Base-by-base conservation (phyloP, 805 yeast species). In the Suhomyces sp. region DNA sequence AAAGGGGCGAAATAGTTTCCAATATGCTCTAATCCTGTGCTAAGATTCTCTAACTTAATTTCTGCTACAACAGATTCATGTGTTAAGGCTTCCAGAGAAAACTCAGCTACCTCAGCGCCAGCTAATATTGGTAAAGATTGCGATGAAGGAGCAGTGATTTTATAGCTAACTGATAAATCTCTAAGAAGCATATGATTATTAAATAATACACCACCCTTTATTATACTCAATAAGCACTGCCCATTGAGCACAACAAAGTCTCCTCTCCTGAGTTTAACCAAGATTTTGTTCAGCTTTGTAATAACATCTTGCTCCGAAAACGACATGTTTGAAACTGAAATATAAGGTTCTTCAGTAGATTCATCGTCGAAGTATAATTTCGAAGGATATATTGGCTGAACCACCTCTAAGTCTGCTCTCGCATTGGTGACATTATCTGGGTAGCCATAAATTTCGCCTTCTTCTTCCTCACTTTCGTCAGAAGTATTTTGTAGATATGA, bases 171-270 rank as follows among this genome's bases (percentile, higher is more conserved):
- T 56, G 63, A 47, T 48, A 69, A 46, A 26, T 13, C 57, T 36
- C 44, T 48, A 30, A 38, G 42, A 4, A 50, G 21, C 19, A 46
- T 45, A 43, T 43, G 36, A 10, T 70, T 63, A 42, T 79, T 77
- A 1, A 77, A 40, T 3, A 54, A 42, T 0, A 74, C 49, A 0
- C 73, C 69, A 12, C 84, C 84, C 33, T 72, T 51, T 40, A 66
- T 69, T 0, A 78, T 56, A 3, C 50, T 49, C 16, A 78, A 32
- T 4, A 29, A 46, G 43, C 64, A 76, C 39, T 70, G 77, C 1
- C 84, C 83, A 36, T 61, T 57, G 1, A 78, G 35, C 25, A 75
- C 44, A 3, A 78, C 39, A 33, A 50, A 61, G 38, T 77, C 77
- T 18, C 56, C 53, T 2, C 53, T 43, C 35, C 64, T 68, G 21